phyloP scores from a whole-genome alignment of 495 filamentous ascomycete genomes.

The Hypoxylon cercidicola region DNA sequence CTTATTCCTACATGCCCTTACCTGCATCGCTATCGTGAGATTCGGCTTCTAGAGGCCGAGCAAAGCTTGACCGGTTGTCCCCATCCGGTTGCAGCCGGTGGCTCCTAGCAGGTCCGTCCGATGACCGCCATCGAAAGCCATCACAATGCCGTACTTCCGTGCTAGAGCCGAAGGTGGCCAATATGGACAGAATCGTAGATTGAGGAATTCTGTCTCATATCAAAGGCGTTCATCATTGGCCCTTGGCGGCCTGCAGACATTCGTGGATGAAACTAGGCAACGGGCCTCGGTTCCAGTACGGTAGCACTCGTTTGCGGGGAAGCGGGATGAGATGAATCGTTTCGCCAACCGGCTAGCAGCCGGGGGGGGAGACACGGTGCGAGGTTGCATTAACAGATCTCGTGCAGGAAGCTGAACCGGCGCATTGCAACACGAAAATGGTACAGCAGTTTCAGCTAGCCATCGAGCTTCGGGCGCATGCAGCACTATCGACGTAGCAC shows the following conservation, averaged over 20 bases:
- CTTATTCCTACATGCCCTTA: not conserved
- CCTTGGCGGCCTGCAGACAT: not conserved
- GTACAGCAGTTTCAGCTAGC: not conserved
- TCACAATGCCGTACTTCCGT: conserved; percentile 1
- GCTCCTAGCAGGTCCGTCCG: conserved; percentile 1
- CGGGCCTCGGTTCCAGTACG: too few relatives aligned
- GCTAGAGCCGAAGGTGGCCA: conserved; percentile 1
- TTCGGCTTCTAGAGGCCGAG: not conserved
- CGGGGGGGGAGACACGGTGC: not conserved
- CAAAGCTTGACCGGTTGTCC: conserved; percentile 1
- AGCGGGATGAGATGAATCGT: too few relatives aligned
- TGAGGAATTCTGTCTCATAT: not conserved
- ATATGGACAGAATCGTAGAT: conserved; percentile 1
- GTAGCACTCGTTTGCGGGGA: too few relatives aligned
- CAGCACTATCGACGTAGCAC: too few relatives aligned
- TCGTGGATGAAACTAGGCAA: not conserved
- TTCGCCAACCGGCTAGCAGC: too few relatives aligned
- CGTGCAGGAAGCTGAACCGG: conserved; percentile 1
- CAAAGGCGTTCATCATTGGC: not conserved
- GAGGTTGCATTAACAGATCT: conserved; percentile 1
- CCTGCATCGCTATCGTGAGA: not conserved
- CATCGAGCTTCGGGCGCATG: too few relatives aligned
- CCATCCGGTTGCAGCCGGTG: not conserved
- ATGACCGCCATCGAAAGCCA: not conserved
- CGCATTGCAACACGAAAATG: conserved; percentile 1